These are phyloP conservation scores for Colletotrichum tabaci DNA, from an alignment of 2,329 filamentous ascomycete genomes.

Conservation along the genomic window DNA sequence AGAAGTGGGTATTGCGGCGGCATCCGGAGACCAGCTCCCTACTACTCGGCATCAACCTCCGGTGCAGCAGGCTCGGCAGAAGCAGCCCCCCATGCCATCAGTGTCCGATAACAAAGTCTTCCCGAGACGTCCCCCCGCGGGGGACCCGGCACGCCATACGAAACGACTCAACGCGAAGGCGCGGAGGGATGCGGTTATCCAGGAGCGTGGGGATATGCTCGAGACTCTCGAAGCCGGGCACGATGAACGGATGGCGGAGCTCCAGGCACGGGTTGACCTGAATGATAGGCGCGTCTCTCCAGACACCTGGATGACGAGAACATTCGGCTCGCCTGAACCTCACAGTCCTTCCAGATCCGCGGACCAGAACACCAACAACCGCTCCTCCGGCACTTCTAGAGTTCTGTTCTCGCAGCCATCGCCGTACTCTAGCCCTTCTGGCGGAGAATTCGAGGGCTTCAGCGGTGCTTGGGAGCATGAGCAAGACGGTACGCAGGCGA, in stretches of 20 bases:
- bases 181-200: neutral
- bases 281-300: neutral
- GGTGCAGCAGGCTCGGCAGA: neutral
- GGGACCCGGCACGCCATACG: neutral
- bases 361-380: no score
- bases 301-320: neutral
- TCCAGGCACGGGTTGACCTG: neutral
- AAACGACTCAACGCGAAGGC: neutral
- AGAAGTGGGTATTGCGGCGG: no score
- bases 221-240: neutral
- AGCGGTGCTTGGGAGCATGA: neutral
- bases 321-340: neutral
- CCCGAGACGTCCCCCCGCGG: neutral
- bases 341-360: neutral
- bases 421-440: neutral
- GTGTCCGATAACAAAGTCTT: neutral
- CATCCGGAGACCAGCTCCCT: neutral
- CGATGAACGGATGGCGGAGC: neutral
- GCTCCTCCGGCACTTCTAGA: no score
- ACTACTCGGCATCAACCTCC: neutral
- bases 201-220: conserved; percentile 2
- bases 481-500: neutral
- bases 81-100: neutral
- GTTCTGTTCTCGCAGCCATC: neutral
- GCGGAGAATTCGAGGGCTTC: neutral